These are phyloP conservation scores for Elongisporangium prolatum DNA, from an alignment of 352 stramenopile species.

Conservation along the genomic window DNA sequence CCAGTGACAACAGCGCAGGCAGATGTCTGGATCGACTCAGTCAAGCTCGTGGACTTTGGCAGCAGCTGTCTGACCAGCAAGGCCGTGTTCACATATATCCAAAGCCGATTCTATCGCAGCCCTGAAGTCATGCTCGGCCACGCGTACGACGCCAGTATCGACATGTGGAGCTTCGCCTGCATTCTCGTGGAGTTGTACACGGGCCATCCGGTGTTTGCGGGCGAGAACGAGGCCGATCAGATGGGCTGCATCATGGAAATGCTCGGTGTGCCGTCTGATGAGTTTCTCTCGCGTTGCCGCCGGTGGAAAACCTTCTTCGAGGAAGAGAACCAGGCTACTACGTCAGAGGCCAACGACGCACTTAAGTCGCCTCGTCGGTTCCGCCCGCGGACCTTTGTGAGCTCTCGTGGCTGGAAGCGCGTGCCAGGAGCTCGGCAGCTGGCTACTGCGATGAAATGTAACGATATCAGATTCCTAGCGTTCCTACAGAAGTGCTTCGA, in stretches of 20 bases:
- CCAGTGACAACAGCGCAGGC: conserved; percentile 72
- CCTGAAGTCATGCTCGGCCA: conserved; percentile 96
- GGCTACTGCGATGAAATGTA: conserved; percentile 24
- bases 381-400: conserved; percentile 44
- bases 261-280: conserved; percentile 36
- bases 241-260: conserved; percentile 87
- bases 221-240: conserved; percentile 80
- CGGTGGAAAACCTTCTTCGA: conserved; percentile 68
- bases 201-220: conserved; percentile 80
- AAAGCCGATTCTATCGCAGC: conserved; percentile 97
- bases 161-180: conserved; percentile 90
- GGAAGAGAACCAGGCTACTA: conserved; percentile 11
- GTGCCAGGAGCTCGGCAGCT: conserved; percentile 34
- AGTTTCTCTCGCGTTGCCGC: conserved; percentile 47
- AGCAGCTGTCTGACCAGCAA: conserved; percentile 89
- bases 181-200: conserved; percentile 82
- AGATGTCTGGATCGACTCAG: conserved; percentile 11
- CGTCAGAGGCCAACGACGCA: not conserved
- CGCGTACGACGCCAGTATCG: conserved; percentile 64
- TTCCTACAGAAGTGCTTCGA: conserved; percentile 66
- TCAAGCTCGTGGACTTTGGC: conserved; percentile 97
- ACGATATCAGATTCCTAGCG: conserved; percentile 50
- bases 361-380: conserved; percentile 10
- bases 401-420: conserved; percentile 55
- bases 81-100: conserved; percentile 96